A percentile compares a stretch with the other conserved stretches of the same genome.
Evolutionary conservation across 169 alveolate genomes (phyloP).

Genomic region (Besnoitia besnoiti): DNA sequence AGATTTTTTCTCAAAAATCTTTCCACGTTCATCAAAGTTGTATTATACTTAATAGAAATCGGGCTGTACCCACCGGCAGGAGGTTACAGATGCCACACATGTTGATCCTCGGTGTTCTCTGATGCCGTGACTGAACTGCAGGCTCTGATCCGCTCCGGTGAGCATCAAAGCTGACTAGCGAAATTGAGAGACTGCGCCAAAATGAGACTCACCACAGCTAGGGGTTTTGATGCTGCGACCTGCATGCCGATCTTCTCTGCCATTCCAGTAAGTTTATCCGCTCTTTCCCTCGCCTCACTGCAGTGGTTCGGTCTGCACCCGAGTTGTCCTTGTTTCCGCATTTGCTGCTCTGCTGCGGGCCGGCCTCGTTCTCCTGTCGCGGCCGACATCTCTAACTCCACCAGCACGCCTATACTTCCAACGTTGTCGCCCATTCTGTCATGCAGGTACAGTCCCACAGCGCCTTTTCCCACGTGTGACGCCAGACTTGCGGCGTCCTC

Average conservation of each 20-base stretch:
- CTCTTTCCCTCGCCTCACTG: neutral
- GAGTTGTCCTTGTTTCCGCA: no score
- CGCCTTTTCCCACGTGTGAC: neutral
- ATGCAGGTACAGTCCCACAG: neutral
- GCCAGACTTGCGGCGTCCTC: neutral
- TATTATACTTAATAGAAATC: no score
- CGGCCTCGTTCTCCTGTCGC: neutral
- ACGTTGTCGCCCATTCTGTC: neutral
- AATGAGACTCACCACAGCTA: conserved; percentile 29
- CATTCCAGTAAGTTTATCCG: neutral
- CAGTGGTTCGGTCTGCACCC: neutral
- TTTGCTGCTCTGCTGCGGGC: neutral
- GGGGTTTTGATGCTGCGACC: conserved; percentile 11
- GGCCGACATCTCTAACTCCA: neutral
- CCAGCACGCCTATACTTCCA: neutral
- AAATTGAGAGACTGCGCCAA: no score
- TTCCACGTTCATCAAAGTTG: no score
- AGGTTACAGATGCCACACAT: no score
- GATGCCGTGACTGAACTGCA: no score
- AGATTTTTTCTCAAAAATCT: no score
- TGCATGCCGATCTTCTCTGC: conserved; percentile 31
- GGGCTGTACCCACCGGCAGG: no score
- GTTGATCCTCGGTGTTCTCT: no score
- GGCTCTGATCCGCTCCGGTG: no score
- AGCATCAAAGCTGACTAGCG: no score